Base-by-base conservation (phyloP, 192 early-diverging fungal species). In the Coemansia sp. region DNA sequence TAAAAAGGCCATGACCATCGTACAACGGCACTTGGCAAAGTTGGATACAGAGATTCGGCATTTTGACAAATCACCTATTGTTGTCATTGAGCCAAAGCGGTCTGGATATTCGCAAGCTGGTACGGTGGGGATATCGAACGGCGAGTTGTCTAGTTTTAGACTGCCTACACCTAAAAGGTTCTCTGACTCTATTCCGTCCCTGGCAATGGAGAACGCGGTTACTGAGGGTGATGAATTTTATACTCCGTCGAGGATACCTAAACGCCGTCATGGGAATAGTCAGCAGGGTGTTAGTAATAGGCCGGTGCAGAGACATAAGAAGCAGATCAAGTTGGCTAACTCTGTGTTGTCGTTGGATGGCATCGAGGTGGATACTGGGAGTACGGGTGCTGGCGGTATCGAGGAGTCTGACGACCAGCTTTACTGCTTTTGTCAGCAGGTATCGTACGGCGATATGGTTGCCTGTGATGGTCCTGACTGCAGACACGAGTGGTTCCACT, bases 401-500 rank as follows among this genome's bases (percentile, higher is more conserved):
- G 82, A 84, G 20, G 84, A 86, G 31, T 86, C 84, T 13, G 82
- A 86, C 41, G 85, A 86, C 72, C 82, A 77, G 65, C 76, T 80
- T 8, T 87, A 86, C 60, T 87, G 86, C 75, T 77, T 84, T 60
- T 87, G 86, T 42, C 82, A 76, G 67, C 86, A 85, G 61, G 74
- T 84, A 46, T 86, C 85, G 33, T 88, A 76, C 36, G 87, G 87
- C 49, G 82, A 88, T 31, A 88, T 88, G 87, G 80, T 88, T 55
- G 87, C 82, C 5, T 88, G 87, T 44, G 87, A 88, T 36, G 77
- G 75, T 0, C 54, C 65, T 0, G 74, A 85, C 60, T 87, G 86
- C 75, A 54, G 72, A 27, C 63, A 77, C 69, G 87, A 88, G 78
- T 88, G 87, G 87, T 88, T 86, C 76, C 87, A 88, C 65, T 88